Evolutionary conservation across 2,329 filamentous ascomycete species (phyloP).

Genomic region (Cladosporium austrohemisphaericum): DNA sequence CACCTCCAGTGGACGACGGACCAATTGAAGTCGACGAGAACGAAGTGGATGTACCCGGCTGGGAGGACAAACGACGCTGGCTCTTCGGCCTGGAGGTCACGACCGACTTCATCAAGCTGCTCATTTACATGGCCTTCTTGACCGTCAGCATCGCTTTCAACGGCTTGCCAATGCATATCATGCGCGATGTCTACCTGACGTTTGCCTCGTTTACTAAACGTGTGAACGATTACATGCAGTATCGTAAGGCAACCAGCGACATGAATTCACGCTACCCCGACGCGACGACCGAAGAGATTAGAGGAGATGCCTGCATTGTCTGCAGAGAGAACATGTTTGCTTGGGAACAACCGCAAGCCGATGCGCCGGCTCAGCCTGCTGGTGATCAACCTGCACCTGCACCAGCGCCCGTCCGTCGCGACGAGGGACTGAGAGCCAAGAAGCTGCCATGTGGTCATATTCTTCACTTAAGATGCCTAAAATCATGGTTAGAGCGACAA

Average conservation of each 20-base stretch:
- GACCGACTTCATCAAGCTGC: slow-evolving; percentile 81
- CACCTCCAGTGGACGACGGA: slow-evolving; percentile 54
- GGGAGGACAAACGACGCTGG: slow-evolving; percentile 94
- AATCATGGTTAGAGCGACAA: slow-evolving; percentile 95
- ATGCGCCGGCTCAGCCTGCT: slow-evolving; percentile 33
- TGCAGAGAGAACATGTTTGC: slow-evolving; percentile 93
- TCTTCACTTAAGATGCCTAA: slow-evolving; percentile 86
- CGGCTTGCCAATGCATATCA: slow-evolving; percentile 91
- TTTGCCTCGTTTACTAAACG: slow-evolving; percentile 86
- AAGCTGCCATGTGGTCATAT: slow-evolving; percentile 96
- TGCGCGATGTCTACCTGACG: slow-evolving; percentile 92
- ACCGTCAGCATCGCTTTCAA: slow-evolving; percentile 90
- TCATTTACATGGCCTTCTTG: slow-evolving; percentile 89
- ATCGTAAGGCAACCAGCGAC: slow-evolving; percentile 84
- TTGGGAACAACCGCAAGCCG: slow-evolving; percentile 57
- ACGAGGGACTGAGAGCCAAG: slow-evolving; percentile 84
- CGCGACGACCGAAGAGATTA: slow-evolving; percentile 80
- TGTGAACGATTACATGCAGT: slow-evolving; percentile 82
- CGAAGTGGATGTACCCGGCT: slow-evolving; percentile 91
- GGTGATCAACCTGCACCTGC: slow-evolving; percentile 27
- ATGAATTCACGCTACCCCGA: slow-evolving; percentile 92
- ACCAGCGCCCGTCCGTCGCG: slow-evolving; percentile 47
- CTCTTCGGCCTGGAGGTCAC: slow-evolving; percentile 79
- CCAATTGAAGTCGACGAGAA: slow-evolving; percentile 74
- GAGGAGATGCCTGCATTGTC: slow-evolving; percentile 90